Evolutionary conservation across 2,329 filamentous ascomycete species (phyloP).

Genomic region (Ascochyta viciae-villosae): DNA sequence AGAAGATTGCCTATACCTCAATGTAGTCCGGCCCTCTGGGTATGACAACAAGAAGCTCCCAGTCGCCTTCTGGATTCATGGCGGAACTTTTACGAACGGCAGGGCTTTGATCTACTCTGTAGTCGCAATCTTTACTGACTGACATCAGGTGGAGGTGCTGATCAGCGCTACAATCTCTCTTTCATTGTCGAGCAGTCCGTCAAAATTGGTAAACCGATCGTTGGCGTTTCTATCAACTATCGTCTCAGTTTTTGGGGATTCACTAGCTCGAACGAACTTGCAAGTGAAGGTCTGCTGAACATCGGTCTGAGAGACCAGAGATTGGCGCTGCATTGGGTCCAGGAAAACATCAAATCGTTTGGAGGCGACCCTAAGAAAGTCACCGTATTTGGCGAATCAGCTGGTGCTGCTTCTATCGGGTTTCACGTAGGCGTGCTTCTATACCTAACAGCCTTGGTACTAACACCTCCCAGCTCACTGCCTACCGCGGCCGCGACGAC

Average conservation of each 20-base stretch:
- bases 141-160: constrained; percentile 35
- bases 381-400: constrained; percentile 52
- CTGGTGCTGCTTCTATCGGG: constrained; percentile 39
- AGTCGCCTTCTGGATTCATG: constrained; percentile 24
- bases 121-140: constrained; percentile 13
- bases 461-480: constrained; percentile 50
- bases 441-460: constrained; percentile 35
- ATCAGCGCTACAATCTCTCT: constrained; percentile 62
- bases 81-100: constrained; percentile 45
- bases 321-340: constrained; percentile 61
- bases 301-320: constrained; percentile 63
- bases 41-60: constrained; percentile 14
- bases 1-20: constrained; percentile 52
- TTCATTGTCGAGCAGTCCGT: constrained; percentile 32
- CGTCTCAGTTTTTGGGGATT: constrained; percentile 36
- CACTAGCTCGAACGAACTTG: constrained; percentile 20
- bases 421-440: constrained; percentile 40
- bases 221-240: constrained; percentile 36
- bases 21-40: constrained; percentile 40
- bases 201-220: constrained; percentile 32
- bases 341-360: constrained; percentile 56
- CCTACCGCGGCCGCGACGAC: constrained; percentile 56
- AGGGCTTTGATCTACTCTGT: not conserved
- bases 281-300: constrained; percentile 47
- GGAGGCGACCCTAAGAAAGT: constrained; percentile 57